Evolutionary conservation across 345 rosid species (phyloP).

Genomic region (Corchorus olitorius): DNA sequence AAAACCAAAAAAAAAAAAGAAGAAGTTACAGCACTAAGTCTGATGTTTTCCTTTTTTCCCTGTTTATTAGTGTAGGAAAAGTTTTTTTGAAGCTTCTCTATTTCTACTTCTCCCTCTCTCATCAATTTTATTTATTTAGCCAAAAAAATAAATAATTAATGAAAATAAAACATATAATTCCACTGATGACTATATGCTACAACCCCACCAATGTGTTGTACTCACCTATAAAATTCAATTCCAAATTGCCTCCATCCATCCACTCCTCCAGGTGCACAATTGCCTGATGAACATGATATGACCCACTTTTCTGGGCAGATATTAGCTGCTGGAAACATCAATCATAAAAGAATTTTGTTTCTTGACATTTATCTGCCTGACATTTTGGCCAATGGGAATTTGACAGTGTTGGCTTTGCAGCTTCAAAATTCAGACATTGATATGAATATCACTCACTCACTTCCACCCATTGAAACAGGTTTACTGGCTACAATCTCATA

Average conservation of each 20-base stretch:
- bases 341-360: background rate
- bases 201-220: constrained; percentile 22
- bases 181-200: constrained; percentile 15
- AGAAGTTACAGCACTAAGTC: background rate
- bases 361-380: background rate
- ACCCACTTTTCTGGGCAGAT: background rate
- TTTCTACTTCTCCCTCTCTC: constrained; percentile 14
- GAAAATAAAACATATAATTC: constrained; percentile 28
- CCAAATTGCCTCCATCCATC: constrained; percentile 1
- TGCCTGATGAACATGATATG: background rate
- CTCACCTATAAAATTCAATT: constrained; percentile 21
- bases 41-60: background rate
- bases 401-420: background rate
- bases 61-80: constrained; percentile 1
- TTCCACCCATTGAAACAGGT: constrained; percentile 24
- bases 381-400: background rate
- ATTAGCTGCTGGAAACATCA: background rate
- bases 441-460: constrained; percentile 20
- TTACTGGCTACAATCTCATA: constrained; percentile 63
- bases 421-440: background rate
- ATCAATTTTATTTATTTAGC: constrained; percentile 23
- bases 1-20: background rate
- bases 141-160: constrained; percentile 31
- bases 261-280: background rate
- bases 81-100: background rate